Evolutionary conservation across 495 filamentous ascomycete genomes (phyloP).

Genomic region (Hamigera avellanea): DNA sequence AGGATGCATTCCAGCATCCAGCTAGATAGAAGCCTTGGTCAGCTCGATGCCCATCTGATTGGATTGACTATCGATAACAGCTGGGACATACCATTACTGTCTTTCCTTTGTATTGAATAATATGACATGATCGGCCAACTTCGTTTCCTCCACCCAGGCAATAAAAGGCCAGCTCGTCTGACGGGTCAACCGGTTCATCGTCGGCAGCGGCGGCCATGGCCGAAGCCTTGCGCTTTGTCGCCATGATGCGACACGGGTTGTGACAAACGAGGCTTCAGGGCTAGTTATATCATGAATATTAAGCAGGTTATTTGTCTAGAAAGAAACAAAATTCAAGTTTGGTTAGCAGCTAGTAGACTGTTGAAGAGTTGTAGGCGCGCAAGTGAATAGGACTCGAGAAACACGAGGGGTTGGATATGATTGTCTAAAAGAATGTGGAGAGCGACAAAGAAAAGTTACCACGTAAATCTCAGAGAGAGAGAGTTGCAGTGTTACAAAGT

Average conservation of each 20-base stretch:
- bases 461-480: no score
- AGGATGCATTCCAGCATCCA: constrained; percentile 93
- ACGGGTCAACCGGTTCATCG: constrained; percentile 62
- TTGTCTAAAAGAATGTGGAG: no score
- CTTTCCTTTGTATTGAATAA: constrained; percentile 97
- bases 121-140: constrained; percentile 93
- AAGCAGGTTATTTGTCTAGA: no score
- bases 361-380: no score
- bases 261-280: not conserved
- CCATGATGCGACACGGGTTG: constrained; percentile 35
- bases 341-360: no score
- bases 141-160: constrained; percentile 93
- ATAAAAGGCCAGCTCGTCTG: constrained; percentile 86
- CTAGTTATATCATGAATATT: not conserved
- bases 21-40: constrained; percentile 35
- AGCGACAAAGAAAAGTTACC: no score
- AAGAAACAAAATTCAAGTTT: no score
- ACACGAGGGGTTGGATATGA: no score
- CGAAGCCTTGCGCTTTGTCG: constrained; percentile 63
- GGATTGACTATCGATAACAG: no score
- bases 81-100: constrained; percentile 76
- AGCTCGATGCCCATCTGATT: constrained; percentile 5
- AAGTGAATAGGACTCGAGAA: no score
- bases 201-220: constrained; percentile 46
- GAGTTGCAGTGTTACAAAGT: no score